Percentiles rank a stretch among this genome's conserved stretches.
These are phyloP conservation scores for Pichia sp. DNA, from an alignment of 1,139 yeast species.

Conservation along the genomic window DNA sequence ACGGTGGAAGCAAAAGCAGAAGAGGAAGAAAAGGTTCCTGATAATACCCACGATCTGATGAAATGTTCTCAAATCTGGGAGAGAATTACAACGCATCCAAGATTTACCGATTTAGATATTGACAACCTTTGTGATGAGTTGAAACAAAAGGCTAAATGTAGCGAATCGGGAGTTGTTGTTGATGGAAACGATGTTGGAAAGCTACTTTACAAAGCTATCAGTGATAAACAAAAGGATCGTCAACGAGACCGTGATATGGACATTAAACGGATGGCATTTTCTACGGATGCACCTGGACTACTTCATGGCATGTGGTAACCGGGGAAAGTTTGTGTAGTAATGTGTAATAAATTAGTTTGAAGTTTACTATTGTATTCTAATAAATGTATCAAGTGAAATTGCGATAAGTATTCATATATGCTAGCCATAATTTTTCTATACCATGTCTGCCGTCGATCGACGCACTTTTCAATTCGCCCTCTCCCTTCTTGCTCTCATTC, in stretches of 20 bases:
- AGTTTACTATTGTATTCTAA: too few species aligned
- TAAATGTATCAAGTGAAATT: too few species aligned
- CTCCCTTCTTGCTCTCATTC: too few species aligned
- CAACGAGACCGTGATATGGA: conserved; percentile 2
- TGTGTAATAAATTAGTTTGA: too few species aligned
- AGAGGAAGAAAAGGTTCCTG: conserved; percentile 46
- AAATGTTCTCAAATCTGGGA: conserved; percentile 95
- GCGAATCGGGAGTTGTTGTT: conserved; percentile 84
- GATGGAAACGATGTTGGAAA: conserved; percentile 69
- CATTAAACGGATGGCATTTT: conserved; percentile 2
- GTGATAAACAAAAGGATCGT: conserved; percentile 3
- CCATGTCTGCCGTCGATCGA: too few species aligned
- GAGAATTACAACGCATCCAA: conserved; percentile 87
- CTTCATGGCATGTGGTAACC: conserved; percentile 10
- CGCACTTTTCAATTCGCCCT: too few species aligned
- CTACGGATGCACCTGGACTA: neutral
- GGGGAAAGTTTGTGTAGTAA: too few species aligned
- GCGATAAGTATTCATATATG: too few species aligned
- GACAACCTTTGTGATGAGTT: conserved; percentile 88
- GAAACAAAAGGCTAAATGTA: conserved; percentile 90
- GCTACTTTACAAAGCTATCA: conserved; percentile 6
- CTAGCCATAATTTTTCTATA: too few species aligned
- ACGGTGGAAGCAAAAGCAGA: conserved; percentile 7
- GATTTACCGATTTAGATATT: conserved; percentile 85
- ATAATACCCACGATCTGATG: conserved; percentile 44